Base-by-base conservation (phyloP, 2,329 filamentous ascomycete species). In the Alternaria arborescens region DNA sequence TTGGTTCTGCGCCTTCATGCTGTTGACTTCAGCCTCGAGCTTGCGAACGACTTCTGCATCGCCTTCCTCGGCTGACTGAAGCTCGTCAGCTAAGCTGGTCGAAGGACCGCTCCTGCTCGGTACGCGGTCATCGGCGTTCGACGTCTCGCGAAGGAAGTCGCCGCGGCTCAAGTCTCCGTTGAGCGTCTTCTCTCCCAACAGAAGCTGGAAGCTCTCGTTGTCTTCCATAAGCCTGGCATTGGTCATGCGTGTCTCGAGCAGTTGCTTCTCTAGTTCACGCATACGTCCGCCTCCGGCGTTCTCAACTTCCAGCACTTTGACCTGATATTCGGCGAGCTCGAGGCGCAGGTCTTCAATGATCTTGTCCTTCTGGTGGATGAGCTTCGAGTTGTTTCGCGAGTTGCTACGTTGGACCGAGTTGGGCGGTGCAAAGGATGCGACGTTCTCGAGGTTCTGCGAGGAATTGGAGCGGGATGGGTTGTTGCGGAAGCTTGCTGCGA, bases 171-270 rank as follows among this genome's bases (percentile, higher is more conserved):
- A 94, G 75, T 98, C 94, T 30, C 95, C 95, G 75, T 96, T 97
- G 60, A 99, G 86, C 1, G 95, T 98, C 84, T 93, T 94, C 79
- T 98, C 94, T 74, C 93, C 93, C 24, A 99, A 88, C 18, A 99
- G 88, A 38, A 98, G 86, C 80, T 98, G 94, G 80, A 97, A 99
- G 80, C 93, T 97, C 80, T 99, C 95, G 73, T 98, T 98, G 79
- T 99, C 95, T 81, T 99, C 95, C 91, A 97, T 95, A 65, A 99
- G 84, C 46, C 94, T 88, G 58, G 95, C 95, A 76, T 98, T 99
- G 68, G 93, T 91, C 91, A 98, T 95, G 72, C 94, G 92, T 40
- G 93, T 90, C 75, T 98, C 94, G 80, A 97, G 89, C 53, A 98
- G 86, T 66, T 92, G 88, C 71, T 91, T 90, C 81, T 98, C 94